phyloP scores from a whole-genome alignment of 371 early-diverging fungal genomes.

The Haplosporangium sp. region DNA sequence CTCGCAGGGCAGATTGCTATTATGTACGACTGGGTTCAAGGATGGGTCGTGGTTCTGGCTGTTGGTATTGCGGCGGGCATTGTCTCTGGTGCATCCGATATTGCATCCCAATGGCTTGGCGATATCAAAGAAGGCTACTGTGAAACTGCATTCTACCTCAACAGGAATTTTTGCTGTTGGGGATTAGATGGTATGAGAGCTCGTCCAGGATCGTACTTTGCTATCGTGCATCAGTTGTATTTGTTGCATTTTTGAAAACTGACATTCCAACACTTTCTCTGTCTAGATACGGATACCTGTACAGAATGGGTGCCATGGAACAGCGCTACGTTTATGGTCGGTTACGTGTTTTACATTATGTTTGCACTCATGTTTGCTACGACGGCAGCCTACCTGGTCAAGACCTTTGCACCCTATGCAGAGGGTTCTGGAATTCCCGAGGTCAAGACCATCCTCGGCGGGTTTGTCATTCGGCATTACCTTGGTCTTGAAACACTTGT shows the following conservation, averaged over 20 bases:
- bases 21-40: slow-evolving; percentile 82
- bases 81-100: slow-evolving; percentile 87
- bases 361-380: slow-evolving; percentile 63
- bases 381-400: slow-evolving; percentile 63
- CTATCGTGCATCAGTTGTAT: not conserved
- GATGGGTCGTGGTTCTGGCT: slow-evolving; percentile 85
- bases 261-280: not conserved
- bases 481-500: slow-evolving; percentile 78
- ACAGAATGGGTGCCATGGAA: slow-evolving; percentile 69
- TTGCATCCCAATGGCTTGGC: slow-evolving; percentile 82
- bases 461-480: slow-evolving; percentile 85
- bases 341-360: slow-evolving; percentile 52
- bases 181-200: slow-evolving; percentile 61
- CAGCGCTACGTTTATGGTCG: slow-evolving; percentile 51
- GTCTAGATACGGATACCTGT: slow-evolving; percentile 46
- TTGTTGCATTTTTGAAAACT: not conserved
- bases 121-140: slow-evolving; percentile 91
- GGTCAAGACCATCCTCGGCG: slow-evolving; percentile 86
- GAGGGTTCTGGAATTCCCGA: slow-evolving; percentile 87
- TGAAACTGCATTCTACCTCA: slow-evolving; percentile 83
- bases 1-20: slow-evolving; percentile 67
- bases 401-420: slow-evolving; percentile 79
- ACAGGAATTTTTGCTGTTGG: slow-evolving; percentile 94
- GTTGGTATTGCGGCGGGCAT: slow-evolving; percentile 80
- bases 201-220: not conserved